phyloP scores from a whole-genome alignment of 345 rosid genomes.

The Atalantia buxifolia region DNA sequence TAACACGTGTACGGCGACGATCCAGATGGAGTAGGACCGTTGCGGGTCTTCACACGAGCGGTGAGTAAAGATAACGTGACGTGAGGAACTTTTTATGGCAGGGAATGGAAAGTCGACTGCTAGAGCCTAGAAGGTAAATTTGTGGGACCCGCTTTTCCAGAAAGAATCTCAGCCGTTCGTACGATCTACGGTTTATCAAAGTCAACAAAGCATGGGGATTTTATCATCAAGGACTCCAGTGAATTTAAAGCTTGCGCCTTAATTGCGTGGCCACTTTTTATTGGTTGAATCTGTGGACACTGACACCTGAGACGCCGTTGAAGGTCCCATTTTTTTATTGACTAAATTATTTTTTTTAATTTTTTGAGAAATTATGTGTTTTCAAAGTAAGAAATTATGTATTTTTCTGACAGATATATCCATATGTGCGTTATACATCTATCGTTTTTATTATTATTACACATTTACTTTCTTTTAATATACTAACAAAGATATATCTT shows the following conservation, averaged over 20 bases:
- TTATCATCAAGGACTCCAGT: neutral
- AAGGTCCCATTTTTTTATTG: too few relatives aligned
- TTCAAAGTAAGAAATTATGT: too few relatives aligned
- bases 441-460: too few relatives aligned
- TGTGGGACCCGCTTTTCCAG: neutral
- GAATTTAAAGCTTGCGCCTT: neutral
- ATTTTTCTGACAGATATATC: too few relatives aligned
- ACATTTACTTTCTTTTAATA: too few relatives aligned
- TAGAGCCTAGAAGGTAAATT: too few relatives aligned
- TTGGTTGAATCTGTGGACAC: neutral
- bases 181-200: neutral
- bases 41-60: too few relatives aligned
- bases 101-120: neutral
- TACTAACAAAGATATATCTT: too few relatives aligned
- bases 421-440: too few relatives aligned
- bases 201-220: too few relatives aligned
- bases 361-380: too few relatives aligned
- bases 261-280: neutral
- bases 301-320: neutral
- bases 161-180: neutral
- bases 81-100: neutral
- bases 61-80: neutral
- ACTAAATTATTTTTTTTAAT: too few relatives aligned
- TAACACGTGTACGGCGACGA: slow-evolving; percentile 4
- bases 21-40: neutral